Conservation (phyloP, 345 rosid genomes). For the Populus pruinosa region DNA sequence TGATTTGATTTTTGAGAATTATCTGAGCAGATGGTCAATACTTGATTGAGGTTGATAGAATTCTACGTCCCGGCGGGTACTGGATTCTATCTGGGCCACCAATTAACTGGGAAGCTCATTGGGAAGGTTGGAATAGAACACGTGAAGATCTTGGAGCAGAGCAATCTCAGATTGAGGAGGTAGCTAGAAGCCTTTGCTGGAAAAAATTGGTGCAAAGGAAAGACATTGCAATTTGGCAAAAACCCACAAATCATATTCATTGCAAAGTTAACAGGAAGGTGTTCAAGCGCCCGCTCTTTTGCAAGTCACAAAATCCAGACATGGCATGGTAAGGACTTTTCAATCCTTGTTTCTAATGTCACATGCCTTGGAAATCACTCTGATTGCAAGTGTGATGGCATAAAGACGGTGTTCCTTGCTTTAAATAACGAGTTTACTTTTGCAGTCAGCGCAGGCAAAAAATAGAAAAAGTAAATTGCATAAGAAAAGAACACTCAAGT, state of each 20-base stretch:
- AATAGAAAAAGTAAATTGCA: neutral
- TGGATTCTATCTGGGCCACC: constrained; percentile 98
- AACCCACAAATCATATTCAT: constrained; percentile 76
- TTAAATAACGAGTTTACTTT: neutral
- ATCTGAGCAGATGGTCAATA: constrained; percentile 61
- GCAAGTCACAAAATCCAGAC: constrained; percentile 66
- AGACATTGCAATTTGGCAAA: constrained; percentile 85
- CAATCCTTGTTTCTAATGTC: neutral
- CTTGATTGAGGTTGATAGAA: constrained; percentile 77
- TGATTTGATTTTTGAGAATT: neutral
- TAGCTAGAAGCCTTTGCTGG: constrained; percentile 82
- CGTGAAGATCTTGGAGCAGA: constrained; percentile 55
- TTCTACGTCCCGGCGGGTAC: constrained; percentile 86
- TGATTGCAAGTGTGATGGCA: neutral
- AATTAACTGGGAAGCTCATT: constrained; percentile 70
- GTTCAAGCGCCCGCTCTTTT: constrained; percentile 57
- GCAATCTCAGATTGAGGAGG: constrained; percentile 50
- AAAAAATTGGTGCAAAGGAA: constrained; percentile 58
- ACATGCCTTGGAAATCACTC: neutral
- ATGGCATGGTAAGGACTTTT: constrained; percentile 59
- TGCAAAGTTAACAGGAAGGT: constrained; percentile 54
- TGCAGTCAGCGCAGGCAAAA: neutral
- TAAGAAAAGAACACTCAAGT: neutral
- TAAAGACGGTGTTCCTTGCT: neutral
- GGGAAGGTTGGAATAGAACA: constrained; percentile 84